These are phyloP conservation scores for Colletotrichum gloeosporioides DNA, from an alignment of 2,329 filamentous ascomycete species.

Conservation along the genomic window DNA sequence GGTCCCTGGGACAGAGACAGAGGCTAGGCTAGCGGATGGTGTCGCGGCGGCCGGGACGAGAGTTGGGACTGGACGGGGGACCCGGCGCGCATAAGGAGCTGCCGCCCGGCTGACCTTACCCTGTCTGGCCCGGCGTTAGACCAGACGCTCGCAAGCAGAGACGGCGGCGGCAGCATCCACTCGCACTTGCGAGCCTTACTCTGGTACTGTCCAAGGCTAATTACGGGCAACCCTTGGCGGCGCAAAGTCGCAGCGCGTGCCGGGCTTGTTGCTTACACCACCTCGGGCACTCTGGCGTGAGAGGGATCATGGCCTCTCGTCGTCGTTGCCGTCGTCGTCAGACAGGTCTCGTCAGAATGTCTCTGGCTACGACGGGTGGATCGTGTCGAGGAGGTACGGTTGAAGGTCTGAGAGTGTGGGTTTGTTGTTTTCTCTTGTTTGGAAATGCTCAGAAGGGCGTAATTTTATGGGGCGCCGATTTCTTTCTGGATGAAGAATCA, in stretches of 20 bases:
- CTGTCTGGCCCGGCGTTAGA: slow-evolving; percentile 2
- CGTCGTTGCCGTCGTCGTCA: not conserved
- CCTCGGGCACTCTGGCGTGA: not conserved
- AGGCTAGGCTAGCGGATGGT: not conserved
- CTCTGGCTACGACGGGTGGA: not conserved
- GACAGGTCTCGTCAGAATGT: slow-evolving; percentile 18
- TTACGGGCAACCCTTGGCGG: not conserved
- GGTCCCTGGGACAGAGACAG: not conserved
- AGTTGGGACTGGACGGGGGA: not conserved
- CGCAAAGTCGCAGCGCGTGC: not conserved
- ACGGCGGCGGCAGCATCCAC: slow-evolving; percentile 14
- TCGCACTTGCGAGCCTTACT: not conserved
- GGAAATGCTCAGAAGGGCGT: not conserved
- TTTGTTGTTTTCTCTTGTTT: slow-evolving; percentile 2
- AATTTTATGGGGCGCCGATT: not conserved
- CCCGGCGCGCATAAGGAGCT: slow-evolving; percentile 4
- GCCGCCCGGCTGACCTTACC: slow-evolving; percentile 12
- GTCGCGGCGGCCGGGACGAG: slow-evolving; percentile 3
- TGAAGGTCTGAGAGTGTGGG: not conserved
- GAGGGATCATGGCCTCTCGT: not conserved
- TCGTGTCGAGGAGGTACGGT: not conserved
- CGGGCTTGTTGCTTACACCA: not conserved
- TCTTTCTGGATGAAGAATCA: not conserved
- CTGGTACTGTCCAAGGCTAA: not conserved
- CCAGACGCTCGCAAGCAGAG: not conserved